These are phyloP conservation scores for Teratosphaeria zuluensis DNA, from an alignment of 2,329 filamentous ascomycete genomes.

Conservation along the genomic window DNA sequence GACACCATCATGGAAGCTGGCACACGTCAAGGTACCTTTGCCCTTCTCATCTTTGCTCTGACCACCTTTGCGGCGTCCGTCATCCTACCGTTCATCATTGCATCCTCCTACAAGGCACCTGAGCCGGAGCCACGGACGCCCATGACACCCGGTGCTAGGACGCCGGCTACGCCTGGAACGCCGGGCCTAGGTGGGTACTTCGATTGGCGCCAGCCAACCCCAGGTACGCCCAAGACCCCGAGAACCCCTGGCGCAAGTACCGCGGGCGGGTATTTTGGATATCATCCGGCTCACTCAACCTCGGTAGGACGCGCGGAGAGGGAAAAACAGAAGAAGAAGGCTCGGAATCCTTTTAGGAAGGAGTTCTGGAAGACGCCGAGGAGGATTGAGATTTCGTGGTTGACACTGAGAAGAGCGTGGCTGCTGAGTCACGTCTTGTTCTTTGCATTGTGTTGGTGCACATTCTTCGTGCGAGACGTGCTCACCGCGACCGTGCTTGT, in stretches of 20 bases:
- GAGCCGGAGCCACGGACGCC: conserved; percentile 27
- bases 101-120: conserved; percentile 59
- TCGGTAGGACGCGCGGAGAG: not conserved
- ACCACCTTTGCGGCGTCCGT: conserved; percentile 75
- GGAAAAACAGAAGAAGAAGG: not conserved
- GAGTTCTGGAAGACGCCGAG: not conserved
- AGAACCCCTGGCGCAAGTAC: not conserved
- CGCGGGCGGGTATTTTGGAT: conserved; percentile 1
- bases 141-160: conserved; percentile 20
- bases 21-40: conserved; percentile 80
- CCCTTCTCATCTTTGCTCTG: conserved; percentile 77
- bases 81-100: conserved; percentile 74
- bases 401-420: conserved; percentile 86
- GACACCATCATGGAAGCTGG: conserved; percentile 73
- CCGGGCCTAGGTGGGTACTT: not conserved
- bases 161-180: not conserved
- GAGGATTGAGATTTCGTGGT: conserved; percentile 60
- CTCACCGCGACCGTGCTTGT: conserved; percentile 66
- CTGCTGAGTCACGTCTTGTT: conserved; percentile 78
- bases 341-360: not conserved
- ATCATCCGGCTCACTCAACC: conserved; percentile 1
- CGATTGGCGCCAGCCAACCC: conserved; percentile 3
- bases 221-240: conserved; percentile 1
- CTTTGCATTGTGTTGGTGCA: conserved; percentile 68
- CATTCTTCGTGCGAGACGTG: conserved; percentile 65